phyloP scores from a whole-genome alignment of 768 basidiomycete species.

The Trametes coccinea region DNA sequence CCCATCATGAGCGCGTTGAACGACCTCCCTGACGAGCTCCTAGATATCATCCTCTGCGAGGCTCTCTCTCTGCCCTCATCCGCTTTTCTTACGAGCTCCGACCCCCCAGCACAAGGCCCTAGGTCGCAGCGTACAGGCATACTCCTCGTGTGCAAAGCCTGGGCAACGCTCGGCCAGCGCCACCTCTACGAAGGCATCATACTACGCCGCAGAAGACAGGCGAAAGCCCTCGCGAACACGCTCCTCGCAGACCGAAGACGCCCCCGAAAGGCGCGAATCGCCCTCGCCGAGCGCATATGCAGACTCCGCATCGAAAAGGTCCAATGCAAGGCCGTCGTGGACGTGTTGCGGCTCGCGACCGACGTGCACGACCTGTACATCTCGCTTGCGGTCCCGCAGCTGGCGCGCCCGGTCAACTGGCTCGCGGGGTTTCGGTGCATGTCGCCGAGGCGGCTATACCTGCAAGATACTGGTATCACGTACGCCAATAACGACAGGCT shows the following conservation, averaged over 20 bases:
- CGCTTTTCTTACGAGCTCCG: not conserved
- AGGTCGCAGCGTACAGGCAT: not conserved
- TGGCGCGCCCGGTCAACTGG: not conserved
- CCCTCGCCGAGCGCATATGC: not conserved
- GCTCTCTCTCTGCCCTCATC: not conserved
- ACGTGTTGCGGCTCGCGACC: not conserved
- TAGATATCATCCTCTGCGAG: not conserved
- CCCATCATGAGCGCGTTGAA: not conserved
- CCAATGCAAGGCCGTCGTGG: not conserved
- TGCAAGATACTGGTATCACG: not conserved
- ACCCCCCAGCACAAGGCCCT: too few species aligned
- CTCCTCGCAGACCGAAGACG: not conserved
- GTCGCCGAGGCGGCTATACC: not conserved
- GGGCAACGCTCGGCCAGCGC: not conserved
- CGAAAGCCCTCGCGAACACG: not conserved
- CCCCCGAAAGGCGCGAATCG: too few species aligned
- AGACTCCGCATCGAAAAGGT: not conserved
- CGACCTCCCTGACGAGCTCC: slow-evolving; percentile 1
- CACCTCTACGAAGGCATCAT: slow-evolving; percentile 1
- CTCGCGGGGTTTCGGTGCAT: not conserved
- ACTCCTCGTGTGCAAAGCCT: slow-evolving; percentile 1
- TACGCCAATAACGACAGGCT: not conserved
- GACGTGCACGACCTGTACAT: not conserved
- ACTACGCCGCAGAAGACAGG: not conserved
- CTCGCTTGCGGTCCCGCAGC: not conserved